These are phyloP conservation scores for Melaleuca alternifolia DNA, from an alignment of 345 rosid genomes.

Conservation along the genomic window DNA sequence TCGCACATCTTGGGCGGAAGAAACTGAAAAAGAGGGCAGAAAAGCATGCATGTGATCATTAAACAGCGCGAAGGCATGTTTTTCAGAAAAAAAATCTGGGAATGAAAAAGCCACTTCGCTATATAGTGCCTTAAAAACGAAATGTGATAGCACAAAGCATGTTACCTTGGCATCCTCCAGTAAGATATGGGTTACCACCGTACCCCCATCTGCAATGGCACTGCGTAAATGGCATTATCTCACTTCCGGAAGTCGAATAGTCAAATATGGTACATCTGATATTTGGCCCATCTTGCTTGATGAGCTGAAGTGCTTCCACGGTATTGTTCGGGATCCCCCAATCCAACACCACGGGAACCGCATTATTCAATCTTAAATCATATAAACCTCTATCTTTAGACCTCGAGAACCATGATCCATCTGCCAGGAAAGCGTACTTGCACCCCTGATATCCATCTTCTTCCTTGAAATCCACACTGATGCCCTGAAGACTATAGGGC, in stretches of 20 bases:
- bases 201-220: neutral
- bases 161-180: neutral
- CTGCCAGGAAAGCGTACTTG: neutral
- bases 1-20: neutral
- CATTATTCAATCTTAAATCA: neutral
- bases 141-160: neutral
- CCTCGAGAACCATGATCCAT: neutral
- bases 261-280: neutral
- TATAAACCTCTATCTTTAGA: neutral
- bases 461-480: neutral
- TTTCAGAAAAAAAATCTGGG: neutral
- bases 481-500: neutral
- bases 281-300: neutral
- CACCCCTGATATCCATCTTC: neutral
- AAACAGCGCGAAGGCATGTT: neutral
- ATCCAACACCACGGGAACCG: neutral
- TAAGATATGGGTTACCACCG: neutral
- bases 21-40: neutral
- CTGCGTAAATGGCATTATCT: neutral
- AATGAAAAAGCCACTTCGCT: neutral
- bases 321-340: neutral
- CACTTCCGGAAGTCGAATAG: neutral
- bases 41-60: neutral
- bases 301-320: fast-evolving
- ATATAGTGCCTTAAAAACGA: neutral